A percentile compares a stretch with the other conserved stretches of the same genome.
Conservation (phyloP, 352 stramenopile species). For the Hyaloperonospora brassicae region DNA sequence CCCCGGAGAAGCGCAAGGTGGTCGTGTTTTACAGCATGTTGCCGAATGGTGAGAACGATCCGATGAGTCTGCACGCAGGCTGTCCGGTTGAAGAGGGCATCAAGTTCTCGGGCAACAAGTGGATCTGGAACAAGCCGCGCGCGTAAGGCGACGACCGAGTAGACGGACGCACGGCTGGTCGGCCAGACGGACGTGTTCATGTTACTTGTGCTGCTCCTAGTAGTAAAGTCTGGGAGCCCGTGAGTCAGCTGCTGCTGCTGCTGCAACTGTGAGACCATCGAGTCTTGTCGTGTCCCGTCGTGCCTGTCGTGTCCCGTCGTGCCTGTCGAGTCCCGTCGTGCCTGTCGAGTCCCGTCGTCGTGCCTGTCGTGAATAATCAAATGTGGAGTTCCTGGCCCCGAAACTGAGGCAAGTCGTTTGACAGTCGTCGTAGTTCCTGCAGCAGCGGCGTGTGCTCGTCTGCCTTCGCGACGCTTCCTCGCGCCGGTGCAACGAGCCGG, state of each 20-base stretch:
- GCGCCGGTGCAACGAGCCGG: constrained; percentile 6
- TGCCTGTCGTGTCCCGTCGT: no score
- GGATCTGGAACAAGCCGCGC: constrained; percentile 74
- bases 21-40: constrained; percentile 80
- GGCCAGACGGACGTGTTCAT: no score
- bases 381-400: constrained; percentile 83
- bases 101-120: constrained; percentile 80
- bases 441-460: constrained; percentile 53
- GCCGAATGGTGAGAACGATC: constrained; percentile 49
- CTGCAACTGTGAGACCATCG: no score
- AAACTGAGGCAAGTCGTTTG: constrained; percentile 43
- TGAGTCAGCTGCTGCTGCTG: no score
- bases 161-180: no score
- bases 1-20: constrained; percentile 67
- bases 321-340: no score
- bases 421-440: constrained; percentile 24
- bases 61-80: constrained; percentile 57
- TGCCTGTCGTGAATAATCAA: constrained; percentile 37
- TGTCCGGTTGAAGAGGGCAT: constrained; percentile 63
- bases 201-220: no score
- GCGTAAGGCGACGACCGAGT: not conserved
- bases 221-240: no score
- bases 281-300: no score
- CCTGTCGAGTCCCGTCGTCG: no score
- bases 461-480: constrained; percentile 20